phyloP scores from a whole-genome alignment of 441 rosid species.

The Corymbia citriodora region DNA sequence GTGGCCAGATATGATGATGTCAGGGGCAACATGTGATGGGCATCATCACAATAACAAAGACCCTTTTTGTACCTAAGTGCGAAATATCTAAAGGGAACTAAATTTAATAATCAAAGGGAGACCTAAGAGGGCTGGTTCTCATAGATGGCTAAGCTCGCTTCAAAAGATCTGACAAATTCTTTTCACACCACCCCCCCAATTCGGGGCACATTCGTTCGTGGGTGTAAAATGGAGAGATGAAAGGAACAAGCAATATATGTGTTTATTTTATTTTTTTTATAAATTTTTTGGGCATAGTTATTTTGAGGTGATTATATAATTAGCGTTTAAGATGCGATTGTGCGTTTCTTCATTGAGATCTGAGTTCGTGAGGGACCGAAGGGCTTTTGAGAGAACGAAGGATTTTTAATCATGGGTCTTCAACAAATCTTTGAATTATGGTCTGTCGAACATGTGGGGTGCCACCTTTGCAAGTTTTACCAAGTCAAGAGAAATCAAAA shows the following conservation, averaged over 20 bases:
- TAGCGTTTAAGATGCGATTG: background rate
- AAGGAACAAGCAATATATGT: background rate
- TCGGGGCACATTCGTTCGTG: background rate
- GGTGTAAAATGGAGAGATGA: background rate
- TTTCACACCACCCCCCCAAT: background rate
- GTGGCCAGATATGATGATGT: slow-evolving; percentile 74
- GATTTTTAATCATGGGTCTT: background rate
- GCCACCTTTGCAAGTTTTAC: background rate
- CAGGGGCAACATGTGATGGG: slow-evolving; percentile 47
- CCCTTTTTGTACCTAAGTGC: background rate
- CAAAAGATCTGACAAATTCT: slow-evolving; percentile 1
- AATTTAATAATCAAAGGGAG: background rate
- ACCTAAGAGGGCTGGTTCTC: background rate
- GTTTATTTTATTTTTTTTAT: background rate
- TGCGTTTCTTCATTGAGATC: background rate
- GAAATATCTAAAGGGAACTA: background rate
- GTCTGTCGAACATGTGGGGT: background rate
- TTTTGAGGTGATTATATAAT: background rate
- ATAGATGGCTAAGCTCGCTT: background rate
- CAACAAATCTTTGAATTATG: background rate
- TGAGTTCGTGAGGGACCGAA: background rate
- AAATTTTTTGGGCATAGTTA: background rate
- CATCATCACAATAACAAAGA: slow-evolving; percentile 14
- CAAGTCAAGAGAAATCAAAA: background rate
- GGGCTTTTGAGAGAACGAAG: background rate